Evolutionary conservation across 1,284 basidiomycete species (phyloP), one percentile per base, ranked within the genome.

Genomic region (Fomitopsis palustris): DNA sequence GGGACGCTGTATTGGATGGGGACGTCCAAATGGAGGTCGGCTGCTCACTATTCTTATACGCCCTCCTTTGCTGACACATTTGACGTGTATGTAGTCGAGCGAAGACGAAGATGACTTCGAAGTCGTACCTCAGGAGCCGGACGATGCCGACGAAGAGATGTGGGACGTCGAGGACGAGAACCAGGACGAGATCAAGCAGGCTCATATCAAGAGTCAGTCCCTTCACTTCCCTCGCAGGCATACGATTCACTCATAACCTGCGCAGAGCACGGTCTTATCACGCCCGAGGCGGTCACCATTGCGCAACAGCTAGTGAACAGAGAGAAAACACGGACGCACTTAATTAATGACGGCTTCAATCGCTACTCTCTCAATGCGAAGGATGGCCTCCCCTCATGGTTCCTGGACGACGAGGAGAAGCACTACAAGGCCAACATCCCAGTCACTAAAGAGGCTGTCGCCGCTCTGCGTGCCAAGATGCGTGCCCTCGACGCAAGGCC

Each of bases 261-360:
- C 3, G 4, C 67, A 97, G 95, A 88, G 69, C 82, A 90, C 67
- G 95, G 96, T 60, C 79, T 99, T 16, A 81, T 86, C 49, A 98
- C 96, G 1, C 89, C 91, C 25, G 96, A 98, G 75, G 95, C 97
- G 3, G 85, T 98, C 51, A 92, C 94, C 1, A 80, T 99, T 27
- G 97, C 97, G 0, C 93, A 95, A 65, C 87, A 90, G 66, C 83
- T 99, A 17, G 93, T 98, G 58, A 99, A 99, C 74, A 90, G 94
- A 25, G 80, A 94, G 75, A 93, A 83, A 66, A 98, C 95, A 0
- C 91, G 90, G 70, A 92, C 92, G 6, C 85, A 94, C 43, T 82
- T 99, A 19, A 84, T 99, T 69, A 94, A 99, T 70, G 92, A 97
- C 57, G 97, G 97, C 17, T 99, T 99, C 80, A 95, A 90, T 77